Base-by-base conservation (phyloP, 345 rosid species). In the Zanthoxylum bungeanum region DNA sequence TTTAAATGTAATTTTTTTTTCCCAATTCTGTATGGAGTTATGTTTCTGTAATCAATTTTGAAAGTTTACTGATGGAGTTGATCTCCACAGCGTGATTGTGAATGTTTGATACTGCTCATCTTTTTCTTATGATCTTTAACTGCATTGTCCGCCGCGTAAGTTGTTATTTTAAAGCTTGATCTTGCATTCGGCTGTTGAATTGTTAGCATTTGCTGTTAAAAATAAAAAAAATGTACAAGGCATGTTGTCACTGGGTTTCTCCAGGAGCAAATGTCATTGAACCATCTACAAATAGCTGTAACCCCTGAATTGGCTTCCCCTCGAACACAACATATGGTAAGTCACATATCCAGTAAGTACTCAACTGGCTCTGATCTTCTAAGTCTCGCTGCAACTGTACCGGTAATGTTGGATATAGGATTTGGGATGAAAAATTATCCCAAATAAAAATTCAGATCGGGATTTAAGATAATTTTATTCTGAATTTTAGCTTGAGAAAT, bases 301-400 rank as follows among this genome's bases (percentile, higher is more conserved):
- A 96, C 25, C 7, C 94, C 90, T 0, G 94, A 75, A 50, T 79
- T 91, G 92, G 89, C 98, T 89, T 84, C 91, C 88, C 77, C 99
- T 85, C 56, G 89, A 84, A 74, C 98, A 89, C 80, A 89, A 95
- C 97, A 91, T 91, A 77, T 93, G 89, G 79, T 87, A 82, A 78
- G 90, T 98, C 36, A 89, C 94, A 75, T n/a, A n/a, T 96, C 99
- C 42, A 96, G 89, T 97, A 93, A 91, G 79, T 96, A 93, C 81
- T 96, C 96, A 9, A 96, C 93, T 17, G 99, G 98, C 87, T 93
- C 99, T 1, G 99, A 85, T 37, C 96, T 82, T 64, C 83, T 73
- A 40, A 96, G 83, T 76, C 99, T 88, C 49, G 76, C 75, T 3
- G 96, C 91, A 44, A 96, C 98, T 60, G n/a, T n/a, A n/a, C n/a